A percentile compares a stretch with the other conserved stretches of the same genome.
phyloP scores from a whole-genome alignment of 208 protist genomes.

The Crithidia fasciculata region DNA sequence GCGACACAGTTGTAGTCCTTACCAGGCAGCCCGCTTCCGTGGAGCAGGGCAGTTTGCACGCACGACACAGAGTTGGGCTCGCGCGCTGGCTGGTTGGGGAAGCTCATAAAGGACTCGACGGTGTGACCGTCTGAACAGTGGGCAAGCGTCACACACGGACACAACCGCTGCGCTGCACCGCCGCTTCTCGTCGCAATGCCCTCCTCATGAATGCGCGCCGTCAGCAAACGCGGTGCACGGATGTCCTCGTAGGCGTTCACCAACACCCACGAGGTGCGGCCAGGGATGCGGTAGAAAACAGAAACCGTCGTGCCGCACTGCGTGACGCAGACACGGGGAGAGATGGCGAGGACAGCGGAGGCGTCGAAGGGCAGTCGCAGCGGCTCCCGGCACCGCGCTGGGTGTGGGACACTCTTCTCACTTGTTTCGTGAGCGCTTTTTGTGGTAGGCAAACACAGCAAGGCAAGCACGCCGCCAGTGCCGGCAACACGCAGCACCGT shows the following conservation, averaged over 20 bases:
- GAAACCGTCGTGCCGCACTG: slow-evolving; percentile 59
- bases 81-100: neutral
- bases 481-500: slow-evolving; percentile 20
- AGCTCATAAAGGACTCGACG: slow-evolving; percentile 1
- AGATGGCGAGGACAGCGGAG: slow-evolving; percentile 46
- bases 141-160: slow-evolving; percentile 19
- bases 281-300: slow-evolving; percentile 36
- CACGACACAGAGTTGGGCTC: neutral
- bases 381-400: slow-evolving; percentile 11
- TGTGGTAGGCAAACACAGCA: slow-evolving; percentile 8
- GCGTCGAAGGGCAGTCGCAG: slow-evolving; percentile 61
- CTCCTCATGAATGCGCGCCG: slow-evolving; percentile 26
- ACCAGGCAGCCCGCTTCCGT: slow-evolving; percentile 43
- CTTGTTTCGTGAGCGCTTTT: neutral
- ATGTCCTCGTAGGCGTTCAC: slow-evolving; percentile 51
- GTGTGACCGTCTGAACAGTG: slow-evolving; percentile 73
- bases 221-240: slow-evolving; percentile 61
- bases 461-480: slow-evolving; percentile 24
- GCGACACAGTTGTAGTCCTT: slow-evolving; percentile 77
- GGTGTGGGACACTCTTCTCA: neutral
- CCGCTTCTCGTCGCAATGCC: too few species aligned
- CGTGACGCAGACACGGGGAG: slow-evolving; percentile 35
- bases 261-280: slow-evolving; percentile 37
- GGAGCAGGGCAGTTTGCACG: slow-evolving; percentile 32
- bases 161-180: neutral